These are phyloP conservation scores for Sphagnum contortum DNA, from an alignment of 225 moss, liverwort and hornwort species.

Conservation along the genomic window DNA sequence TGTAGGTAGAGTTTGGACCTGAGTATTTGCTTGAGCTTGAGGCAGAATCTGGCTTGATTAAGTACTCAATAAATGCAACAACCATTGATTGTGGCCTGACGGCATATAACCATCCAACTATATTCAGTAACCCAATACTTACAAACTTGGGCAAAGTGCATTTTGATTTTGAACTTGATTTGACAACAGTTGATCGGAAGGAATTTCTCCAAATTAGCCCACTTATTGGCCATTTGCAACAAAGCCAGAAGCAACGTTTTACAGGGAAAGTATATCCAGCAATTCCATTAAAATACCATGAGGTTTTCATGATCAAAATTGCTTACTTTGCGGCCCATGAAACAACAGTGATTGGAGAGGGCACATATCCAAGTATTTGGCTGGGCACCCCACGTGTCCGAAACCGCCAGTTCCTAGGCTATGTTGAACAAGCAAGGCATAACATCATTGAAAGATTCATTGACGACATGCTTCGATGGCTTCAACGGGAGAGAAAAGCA, in stretches of 20 bases:
- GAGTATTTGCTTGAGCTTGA: conserved; percentile 52
- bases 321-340: conserved; percentile 66
- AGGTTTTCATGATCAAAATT: conserved; percentile 26
- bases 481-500: conserved; percentile 9
- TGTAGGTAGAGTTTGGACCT: conserved; percentile 84
- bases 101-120: conserved; percentile 40
- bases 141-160: conserved; percentile 60
- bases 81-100: conserved; percentile 51
- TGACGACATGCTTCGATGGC: conserved; percentile 10
- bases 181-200: conserved; percentile 32
- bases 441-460: conserved; percentile 34
- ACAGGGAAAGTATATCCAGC: conserved; percentile 31
- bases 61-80: conserved; percentile 38
- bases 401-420: conserved; percentile 55
- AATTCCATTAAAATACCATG: conserved; percentile 22
- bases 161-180: conserved; percentile 64
- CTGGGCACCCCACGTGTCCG: conserved; percentile 60
- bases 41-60: conserved; percentile 58
- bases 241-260: conserved; percentile 44
- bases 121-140: conserved; percentile 34
- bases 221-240: conserved; percentile 32
- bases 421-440: conserved; percentile 47
- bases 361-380: conserved; percentile 75
- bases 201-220: conserved; percentile 37
- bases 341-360: conserved; percentile 53